Percentiles rank a stretch among this genome's conserved stretches.
These are phyloP conservation scores for Candida maesae DNA, from an alignment of 805 yeast genomes.

Conservation along the genomic window DNA sequence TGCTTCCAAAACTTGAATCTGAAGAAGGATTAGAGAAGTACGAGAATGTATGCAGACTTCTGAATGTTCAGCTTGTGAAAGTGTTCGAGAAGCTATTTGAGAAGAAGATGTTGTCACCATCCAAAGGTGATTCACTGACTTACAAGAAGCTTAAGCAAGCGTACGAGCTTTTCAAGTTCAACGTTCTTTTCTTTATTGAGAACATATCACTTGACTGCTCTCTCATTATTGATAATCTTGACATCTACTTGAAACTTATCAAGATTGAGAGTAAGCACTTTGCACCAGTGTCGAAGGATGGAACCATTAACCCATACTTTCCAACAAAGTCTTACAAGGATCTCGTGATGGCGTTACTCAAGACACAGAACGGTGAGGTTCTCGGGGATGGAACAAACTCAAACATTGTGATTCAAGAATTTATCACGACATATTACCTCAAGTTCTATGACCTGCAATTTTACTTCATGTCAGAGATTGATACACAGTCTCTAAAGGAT, in stretches of 20 bases:
- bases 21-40: constrained; percentile 18
- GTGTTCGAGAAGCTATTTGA: constrained; percentile 24
- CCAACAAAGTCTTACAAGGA: constrained; percentile 51
- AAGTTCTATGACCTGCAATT: constrained; percentile 75
- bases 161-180: constrained; percentile 50
- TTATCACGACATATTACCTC: constrained; percentile 48
- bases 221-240: constrained; percentile 48
- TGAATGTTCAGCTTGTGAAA: constrained; percentile 22
- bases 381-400: constrained; percentile 45
- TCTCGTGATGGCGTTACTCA: constrained; percentile 36
- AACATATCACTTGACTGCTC: constrained; percentile 40
- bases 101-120: constrained; percentile 10
- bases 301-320: constrained; percentile 47
- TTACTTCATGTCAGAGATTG: constrained; percentile 57
- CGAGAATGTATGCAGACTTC: constrained; percentile 20
- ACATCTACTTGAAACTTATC: constrained; percentile 51
- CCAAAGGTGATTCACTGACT: constrained; percentile 42
- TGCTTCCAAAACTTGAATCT: constrained; percentile 18
- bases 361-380: constrained; percentile 35
- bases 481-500: constrained; percentile 20
- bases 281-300: constrained; percentile 37
- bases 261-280: constrained; percentile 52
- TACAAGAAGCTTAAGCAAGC: constrained; percentile 60
- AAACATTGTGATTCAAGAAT: constrained; percentile 50
- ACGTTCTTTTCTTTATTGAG: constrained; percentile 40